These are phyloP conservation scores for Reutealis trisperma DNA, from an alignment of 345 rosid species.

Conservation along the genomic window DNA sequence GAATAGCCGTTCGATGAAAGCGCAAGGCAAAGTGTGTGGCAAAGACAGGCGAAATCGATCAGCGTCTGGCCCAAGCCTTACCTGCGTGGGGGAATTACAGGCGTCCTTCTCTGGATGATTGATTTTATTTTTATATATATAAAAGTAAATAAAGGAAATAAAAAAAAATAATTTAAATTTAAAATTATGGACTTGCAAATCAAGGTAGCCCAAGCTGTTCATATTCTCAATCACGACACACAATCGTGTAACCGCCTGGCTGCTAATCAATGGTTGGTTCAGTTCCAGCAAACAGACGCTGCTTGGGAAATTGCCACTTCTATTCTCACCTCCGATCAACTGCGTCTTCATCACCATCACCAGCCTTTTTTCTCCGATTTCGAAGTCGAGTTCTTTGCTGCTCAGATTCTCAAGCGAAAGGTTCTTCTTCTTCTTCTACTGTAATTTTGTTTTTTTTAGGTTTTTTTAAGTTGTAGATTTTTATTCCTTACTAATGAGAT, in stretches of 20 bases:
- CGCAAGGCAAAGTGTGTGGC: background rate
- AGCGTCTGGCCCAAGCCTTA: background rate
- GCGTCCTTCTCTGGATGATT: constrained; percentile 14
- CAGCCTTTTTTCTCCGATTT: constrained; percentile 48
- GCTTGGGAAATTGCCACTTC: constrained; percentile 95
- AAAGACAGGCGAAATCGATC: background rate
- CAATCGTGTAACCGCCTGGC: constrained; percentile 92
- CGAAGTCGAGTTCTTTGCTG: constrained; percentile 90
- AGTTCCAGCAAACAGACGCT: constrained; percentile 81
- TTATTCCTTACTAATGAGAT: too few relatives aligned
- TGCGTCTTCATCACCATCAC: constrained; percentile 20
- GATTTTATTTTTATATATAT: background rate
- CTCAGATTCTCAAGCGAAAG: constrained; percentile 96
- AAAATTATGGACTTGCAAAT: constrained; percentile 67
- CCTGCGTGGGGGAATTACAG: background rate
- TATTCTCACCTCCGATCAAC: constrained; percentile 74
- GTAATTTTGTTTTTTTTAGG: background rate
- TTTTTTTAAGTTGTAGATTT: background rate
- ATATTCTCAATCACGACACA: constrained; percentile 81
- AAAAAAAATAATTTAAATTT: background rate
- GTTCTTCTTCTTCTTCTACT: constrained; percentile 25
- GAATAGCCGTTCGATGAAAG: constrained; percentile 13
- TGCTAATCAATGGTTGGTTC: constrained; percentile 96
- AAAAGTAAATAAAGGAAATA: too few relatives aligned
- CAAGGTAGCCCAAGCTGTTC: constrained; percentile 91